Base-by-base conservation (phyloP, 2,329 filamentous ascomycete species). In the Penicillium sp. region DNA sequence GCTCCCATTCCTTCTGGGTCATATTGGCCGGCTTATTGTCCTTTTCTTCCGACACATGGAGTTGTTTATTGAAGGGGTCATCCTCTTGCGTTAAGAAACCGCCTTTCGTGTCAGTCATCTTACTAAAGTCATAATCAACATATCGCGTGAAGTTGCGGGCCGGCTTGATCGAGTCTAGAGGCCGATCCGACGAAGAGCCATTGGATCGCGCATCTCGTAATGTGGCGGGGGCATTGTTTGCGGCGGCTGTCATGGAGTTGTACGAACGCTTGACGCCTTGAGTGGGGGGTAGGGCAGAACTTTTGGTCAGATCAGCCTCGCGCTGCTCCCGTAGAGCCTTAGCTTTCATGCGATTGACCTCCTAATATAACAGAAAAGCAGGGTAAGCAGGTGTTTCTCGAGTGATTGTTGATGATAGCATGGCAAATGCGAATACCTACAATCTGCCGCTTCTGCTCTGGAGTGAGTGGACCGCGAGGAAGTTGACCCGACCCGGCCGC, bases 41-140 rank as follows among this genome's bases (percentile, higher is more conserved):
- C 23, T 82, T 75, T 48, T 82, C 72, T 61, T 77, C 76, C 8
- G 71, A 77, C 6, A 77, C 80, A 64, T 87, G 84, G 66, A 93
- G 80, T 8, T 88, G 90, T 62, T 88, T 88, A 70, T 96, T 96
- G 70, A 88, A 86, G 1, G 94, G 94, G 73, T 99, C 94, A 69
- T 99, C 94, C 58, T 93, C 90, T 1, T 85, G 83, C n/a, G 88
- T 90, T 61, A 99, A 76, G 74, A 99, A 99, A 0, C 94, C 94
- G 58, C 94, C 94, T 70, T 97, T 97, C 1, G 93, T 97, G 72
- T 99, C 94, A 6, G 89, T 95, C 92, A 99, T 97, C 76, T 93
- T 89, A 70, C 90, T 93, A 76, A 99, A 94, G 73, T 99, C 94
- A 77, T 97, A 97, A 70, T 99, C 94, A 68, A 99, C 92, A 71